Percentiles rank a stretch among this genome's conserved stretches.
Evolutionary conservation across 2,329 filamentous ascomycete species (phyloP).

Genomic region (Coniochaeta pulveracea): DNA sequence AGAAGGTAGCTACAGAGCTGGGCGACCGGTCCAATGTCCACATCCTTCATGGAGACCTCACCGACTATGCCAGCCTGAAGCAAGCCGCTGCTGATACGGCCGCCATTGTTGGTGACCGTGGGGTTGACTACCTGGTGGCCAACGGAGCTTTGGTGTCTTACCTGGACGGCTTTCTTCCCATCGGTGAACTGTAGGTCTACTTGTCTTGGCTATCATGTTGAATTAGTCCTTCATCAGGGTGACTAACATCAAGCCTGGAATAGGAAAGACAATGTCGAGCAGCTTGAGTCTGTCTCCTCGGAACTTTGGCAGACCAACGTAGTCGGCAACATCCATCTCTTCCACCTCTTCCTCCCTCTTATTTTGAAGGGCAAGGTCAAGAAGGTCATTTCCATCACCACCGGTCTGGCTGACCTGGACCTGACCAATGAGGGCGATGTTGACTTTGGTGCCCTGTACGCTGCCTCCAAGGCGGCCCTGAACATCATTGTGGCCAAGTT

Average conservation of each 20-base stretch:
- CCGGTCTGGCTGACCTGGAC: constrained; percentile 34
- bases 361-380: constrained; percentile 36
- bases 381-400: constrained; percentile 41
- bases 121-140: constrained; percentile 39
- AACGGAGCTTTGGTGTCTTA: constrained; percentile 27
- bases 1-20: constrained; percentile 26
- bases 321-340: constrained; percentile 37
- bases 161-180: background rate
- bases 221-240: background rate
- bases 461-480: constrained; percentile 37
- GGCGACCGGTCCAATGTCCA: constrained; percentile 26
- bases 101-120: constrained; percentile 8
- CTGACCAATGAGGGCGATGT: constrained; percentile 25
- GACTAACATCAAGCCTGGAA: background rate
- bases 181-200: background rate
- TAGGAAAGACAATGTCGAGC: constrained; percentile 13
- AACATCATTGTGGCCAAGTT: constrained; percentile 44
- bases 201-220: no score
- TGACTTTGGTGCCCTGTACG: constrained; percentile 25
- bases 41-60: constrained; percentile 29
- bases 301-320: constrained; percentile 34
- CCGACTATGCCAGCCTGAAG: constrained; percentile 22
- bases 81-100: constrained; percentile 9
- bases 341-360: constrained; percentile 40
- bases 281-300: constrained; percentile 20